These are phyloP conservation scores for Colletotrichum somersetense DNA, from an alignment of 2,329 filamentous ascomycete genomes.

Conservation along the genomic window DNA sequence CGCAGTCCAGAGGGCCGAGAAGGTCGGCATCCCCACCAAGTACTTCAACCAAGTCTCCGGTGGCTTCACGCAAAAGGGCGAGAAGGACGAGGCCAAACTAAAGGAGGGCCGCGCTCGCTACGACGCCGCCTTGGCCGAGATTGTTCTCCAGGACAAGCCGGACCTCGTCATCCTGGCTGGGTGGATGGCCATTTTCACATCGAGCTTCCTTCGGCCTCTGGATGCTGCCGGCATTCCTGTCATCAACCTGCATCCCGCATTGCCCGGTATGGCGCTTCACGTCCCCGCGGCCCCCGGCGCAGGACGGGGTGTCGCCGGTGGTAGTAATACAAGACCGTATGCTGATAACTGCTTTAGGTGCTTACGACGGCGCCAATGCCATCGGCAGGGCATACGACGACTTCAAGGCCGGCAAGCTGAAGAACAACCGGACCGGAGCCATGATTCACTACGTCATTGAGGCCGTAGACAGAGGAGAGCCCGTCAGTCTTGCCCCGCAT, in stretches of 20 bases:
- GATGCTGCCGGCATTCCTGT: conserved; percentile 72
- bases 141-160: conserved; percentile 74
- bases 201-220: conserved; percentile 77
- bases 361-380: conserved; percentile 82
- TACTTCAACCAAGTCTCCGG: conserved; percentile 87
- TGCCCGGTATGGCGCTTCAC: conserved; percentile 65
- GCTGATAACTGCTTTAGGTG: conserved; percentile 59
- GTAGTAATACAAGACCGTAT: background rate
- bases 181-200: conserved; percentile 87
- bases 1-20: conserved; percentile 56
- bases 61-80: conserved; percentile 70
- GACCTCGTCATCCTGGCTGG: conserved; percentile 85
- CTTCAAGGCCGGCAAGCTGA: conserved; percentile 73
- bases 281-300: conserved; percentile 13
- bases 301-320: background rate
- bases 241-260: conserved; percentile 86
- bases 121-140: conserved; percentile 78
- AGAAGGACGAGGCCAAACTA: conserved; percentile 68
- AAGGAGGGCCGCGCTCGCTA: conserved; percentile 74
- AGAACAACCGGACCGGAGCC: conserved; percentile 80
- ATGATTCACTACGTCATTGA: conserved; percentile 90
- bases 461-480: conserved; percentile 83
- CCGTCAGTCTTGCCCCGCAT: conserved; percentile 61
- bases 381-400: conserved; percentile 84
- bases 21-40: conserved; percentile 75